phyloP scores from a whole-genome alignment of 306 rosid species.

The Datisca glomerata region DNA sequence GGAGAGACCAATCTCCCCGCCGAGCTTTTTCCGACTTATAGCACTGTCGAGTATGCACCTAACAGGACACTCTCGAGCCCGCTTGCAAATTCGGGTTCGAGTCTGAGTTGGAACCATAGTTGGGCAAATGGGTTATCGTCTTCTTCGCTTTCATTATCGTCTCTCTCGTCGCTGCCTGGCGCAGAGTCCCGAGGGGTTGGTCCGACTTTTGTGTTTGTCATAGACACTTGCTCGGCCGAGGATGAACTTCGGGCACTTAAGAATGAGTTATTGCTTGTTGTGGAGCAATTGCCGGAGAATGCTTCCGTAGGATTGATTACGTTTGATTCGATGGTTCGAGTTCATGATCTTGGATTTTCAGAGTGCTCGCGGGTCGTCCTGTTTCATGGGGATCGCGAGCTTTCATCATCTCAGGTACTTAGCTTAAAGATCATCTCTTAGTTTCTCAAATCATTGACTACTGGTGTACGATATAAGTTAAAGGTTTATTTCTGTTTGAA shows the following conservation, averaged over 20 bases:
- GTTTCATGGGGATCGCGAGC: slow-evolving; percentile 49
- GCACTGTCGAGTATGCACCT: slow-evolving; percentile 61
- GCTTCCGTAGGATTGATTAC: slow-evolving; percentile 48
- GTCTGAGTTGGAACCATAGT: slow-evolving; percentile 13
- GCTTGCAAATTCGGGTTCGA: slow-evolving; percentile 12
- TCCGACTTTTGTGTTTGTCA: slow-evolving; percentile 46
- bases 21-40: slow-evolving; percentile 84
- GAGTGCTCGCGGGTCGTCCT: slow-evolving; percentile 47
- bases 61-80: slow-evolving; percentile 14
- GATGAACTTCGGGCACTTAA: slow-evolving; percentile 61
- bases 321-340: slow-evolving; percentile 70
- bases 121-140: slow-evolving; percentile 22
- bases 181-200: slow-evolving; percentile 29
- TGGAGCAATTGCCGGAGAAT: slow-evolving; percentile 55
- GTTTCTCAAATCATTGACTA: not conserved
- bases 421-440: not conserved
- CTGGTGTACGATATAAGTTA: not conserved
- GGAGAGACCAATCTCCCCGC: slow-evolving; percentile 85
- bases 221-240: slow-evolving; percentile 37
- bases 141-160: slow-evolving; percentile 25
- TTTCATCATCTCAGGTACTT: slow-evolving; percentile 52
- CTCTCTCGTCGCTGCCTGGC: slow-evolving; percentile 18
- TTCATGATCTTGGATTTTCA: slow-evolving; percentile 48
- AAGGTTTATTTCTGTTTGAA: no score
- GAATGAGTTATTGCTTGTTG: slow-evolving; percentile 42